A percentile compares a stretch with the other conserved stretches of the same genome.
Conservation (phyloP, 2,329 filamentous ascomycete genomes). For the Blastomyces parvus region DNA sequence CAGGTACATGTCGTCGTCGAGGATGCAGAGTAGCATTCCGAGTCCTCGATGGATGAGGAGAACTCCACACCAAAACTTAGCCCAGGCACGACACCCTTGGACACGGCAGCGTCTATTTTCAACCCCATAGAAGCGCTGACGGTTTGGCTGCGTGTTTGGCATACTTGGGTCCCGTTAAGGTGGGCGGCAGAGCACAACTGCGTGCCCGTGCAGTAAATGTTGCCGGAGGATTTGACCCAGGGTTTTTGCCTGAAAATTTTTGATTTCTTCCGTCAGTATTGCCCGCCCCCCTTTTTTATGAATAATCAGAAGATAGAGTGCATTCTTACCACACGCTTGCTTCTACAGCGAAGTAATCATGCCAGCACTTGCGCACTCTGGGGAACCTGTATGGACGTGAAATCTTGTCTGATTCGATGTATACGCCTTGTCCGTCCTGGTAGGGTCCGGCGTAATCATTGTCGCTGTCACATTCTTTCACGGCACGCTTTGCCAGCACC, state of each 20-base stretch:
- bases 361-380: constrained; percentile 4
- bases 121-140: neutral
- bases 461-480: constrained; percentile 4
- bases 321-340: neutral
- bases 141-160: constrained; percentile 1
- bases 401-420: constrained; percentile 2
- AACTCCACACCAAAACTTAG: neutral
- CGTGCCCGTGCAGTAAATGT: constrained; percentile 4
- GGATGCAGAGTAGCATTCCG: constrained; percentile 1
- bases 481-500: neutral
- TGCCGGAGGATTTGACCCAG: constrained; percentile 4
- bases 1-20: constrained; percentile 4
- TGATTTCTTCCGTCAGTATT: neutral
- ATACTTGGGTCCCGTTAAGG: constrained; percentile 2
- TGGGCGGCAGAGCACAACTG: neutral
- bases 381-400: constrained; percentile 1
- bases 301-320: neutral
- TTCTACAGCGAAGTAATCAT: constrained; percentile 4
- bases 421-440: constrained; percentile 4
- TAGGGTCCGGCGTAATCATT: neutral
- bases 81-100: neutral
- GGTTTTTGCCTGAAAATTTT: neutral
- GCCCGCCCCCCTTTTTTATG: too few relatives aligned
- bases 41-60: neutral
- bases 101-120: constrained; percentile 1